A percentile compares a stretch with the other conserved stretches of the same genome.
Conservation (phyloP, 2,329 filamentous ascomycete genomes). For the Exophiala xenobiotica region DNA sequence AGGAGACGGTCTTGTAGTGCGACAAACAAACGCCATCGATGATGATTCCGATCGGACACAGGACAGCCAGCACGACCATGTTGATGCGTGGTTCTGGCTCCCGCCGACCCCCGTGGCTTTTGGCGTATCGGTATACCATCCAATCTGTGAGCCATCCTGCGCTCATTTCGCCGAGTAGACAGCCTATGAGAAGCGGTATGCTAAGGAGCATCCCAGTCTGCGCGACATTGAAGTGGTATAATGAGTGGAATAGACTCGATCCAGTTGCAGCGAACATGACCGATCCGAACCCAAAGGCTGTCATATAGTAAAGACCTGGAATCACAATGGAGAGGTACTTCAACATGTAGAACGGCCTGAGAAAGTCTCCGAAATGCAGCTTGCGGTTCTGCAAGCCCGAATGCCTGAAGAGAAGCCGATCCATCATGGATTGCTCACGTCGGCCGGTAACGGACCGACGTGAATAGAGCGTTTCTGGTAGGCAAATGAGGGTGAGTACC, state of each 20-base stretch:
- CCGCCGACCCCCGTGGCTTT: constrained; percentile 13
- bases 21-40: constrained; percentile 34
- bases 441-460: constrained; percentile 12
- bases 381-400: constrained; percentile 13
- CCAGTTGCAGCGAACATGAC: constrained; percentile 33
- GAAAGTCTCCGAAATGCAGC: constrained; percentile 29
- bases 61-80: constrained; percentile 20
- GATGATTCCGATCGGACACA: constrained; percentile 34
- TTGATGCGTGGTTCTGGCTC: constrained; percentile 21
- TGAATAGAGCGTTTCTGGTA: constrained; percentile 21
- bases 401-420: constrained; percentile 13
- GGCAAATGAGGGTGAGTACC: constrained; percentile 24
- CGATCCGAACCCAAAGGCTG: constrained; percentile 31
- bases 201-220: constrained; percentile 31
- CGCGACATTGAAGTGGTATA: constrained; percentile 31
- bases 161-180: constrained; percentile 30
- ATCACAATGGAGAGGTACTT: constrained; percentile 32
- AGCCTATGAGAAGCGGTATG: constrained; percentile 31
- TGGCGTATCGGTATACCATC: constrained; percentile 22
- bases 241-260: constrained; percentile 25
- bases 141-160: constrained; percentile 27
- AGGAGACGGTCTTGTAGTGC: constrained; percentile 33
- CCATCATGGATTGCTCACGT: constrained; percentile 11
- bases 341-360: constrained; percentile 31
- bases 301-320: constrained; percentile 31